These are phyloP conservation scores for Ligustrum vulgare DNA, from an alignment of 257 asterid species.

Conservation along the genomic window DNA sequence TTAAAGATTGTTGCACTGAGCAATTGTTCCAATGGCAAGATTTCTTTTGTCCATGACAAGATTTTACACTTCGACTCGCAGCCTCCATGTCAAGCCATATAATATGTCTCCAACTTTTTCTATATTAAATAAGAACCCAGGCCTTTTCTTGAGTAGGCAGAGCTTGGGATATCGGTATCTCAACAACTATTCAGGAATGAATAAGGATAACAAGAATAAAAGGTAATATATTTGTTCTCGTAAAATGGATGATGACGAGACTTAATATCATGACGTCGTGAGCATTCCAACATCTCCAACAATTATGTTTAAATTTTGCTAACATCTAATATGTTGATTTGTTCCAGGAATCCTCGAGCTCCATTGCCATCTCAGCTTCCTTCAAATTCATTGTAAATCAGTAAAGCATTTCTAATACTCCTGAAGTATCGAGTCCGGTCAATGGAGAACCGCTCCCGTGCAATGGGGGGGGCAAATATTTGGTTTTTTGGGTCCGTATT, in stretches of 20 bases:
- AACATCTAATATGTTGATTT: not conserved
- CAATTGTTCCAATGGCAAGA: conserved; percentile 29
- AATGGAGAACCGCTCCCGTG: too few species aligned
- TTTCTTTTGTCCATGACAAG: conserved; percentile 24
- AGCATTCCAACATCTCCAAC: too few species aligned
- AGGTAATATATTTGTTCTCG: conserved; percentile 27
- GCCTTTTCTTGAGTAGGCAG: not conserved
- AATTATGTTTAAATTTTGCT: too few species aligned
- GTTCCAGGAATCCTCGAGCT: conserved; percentile 34
- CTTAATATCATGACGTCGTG: too few species aligned
- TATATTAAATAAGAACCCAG: conserved; percentile 7
- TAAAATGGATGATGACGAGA: not conserved
- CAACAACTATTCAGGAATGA: conserved; percentile 23
- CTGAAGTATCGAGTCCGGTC: too few species aligned
- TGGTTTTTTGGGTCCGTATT: too few species aligned
- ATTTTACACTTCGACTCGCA: conserved; percentile 14
- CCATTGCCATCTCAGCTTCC: conserved; percentile 50
- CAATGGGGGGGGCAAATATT: too few species aligned
- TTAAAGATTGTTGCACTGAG: not conserved
- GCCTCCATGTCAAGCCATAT: not conserved
- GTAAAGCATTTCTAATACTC: too few species aligned
- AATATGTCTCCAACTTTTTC: conserved; percentile 3
- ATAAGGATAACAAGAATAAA: not conserved
- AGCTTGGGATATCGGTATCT: conserved; percentile 25
- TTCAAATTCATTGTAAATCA: conserved; percentile 34